Conservation (phyloP, 768 basidiomycete genomes). For the Boletus insuetus region DNA sequence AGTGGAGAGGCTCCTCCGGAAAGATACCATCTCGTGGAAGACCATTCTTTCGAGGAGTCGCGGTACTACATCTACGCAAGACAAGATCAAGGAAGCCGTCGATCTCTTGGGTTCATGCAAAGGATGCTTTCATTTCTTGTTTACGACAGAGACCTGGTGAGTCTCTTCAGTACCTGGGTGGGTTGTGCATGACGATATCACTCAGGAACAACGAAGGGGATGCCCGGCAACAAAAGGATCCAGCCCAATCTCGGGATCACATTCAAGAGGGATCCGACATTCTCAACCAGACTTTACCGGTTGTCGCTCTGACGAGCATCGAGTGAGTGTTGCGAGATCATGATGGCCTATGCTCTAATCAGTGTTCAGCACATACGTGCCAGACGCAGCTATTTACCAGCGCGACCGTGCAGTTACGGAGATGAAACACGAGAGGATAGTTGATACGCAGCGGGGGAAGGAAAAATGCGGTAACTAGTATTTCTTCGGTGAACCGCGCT, state of each 20-base stretch:
- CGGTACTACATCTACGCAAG: background rate
- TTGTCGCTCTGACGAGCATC: background rate
- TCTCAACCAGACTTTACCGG: background rate
- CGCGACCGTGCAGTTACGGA: no score
- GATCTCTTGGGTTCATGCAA: background rate
- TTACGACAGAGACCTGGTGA: background rate
- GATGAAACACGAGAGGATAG: no score
- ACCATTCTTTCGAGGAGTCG: background rate
- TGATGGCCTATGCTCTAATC: background rate
- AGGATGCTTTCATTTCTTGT: background rate
- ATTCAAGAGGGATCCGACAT: background rate
- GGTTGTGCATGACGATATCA: no score
- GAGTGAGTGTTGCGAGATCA: background rate
- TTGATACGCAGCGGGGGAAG: no score
- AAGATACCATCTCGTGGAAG: background rate
- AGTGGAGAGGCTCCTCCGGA: background rate
- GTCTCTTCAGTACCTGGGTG: background rate
- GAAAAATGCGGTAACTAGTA: no score
- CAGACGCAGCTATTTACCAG: background rate
- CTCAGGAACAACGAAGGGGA: background rate
- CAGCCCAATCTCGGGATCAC: background rate
- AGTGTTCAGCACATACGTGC: background rate
- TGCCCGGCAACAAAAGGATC: background rate
- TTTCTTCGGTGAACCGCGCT: no score
- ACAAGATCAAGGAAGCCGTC: constrained; percentile 1